phyloP scores from a whole-genome alignment of 352 stramenopile genomes.

The Halophytophthora polymorphica region DNA sequence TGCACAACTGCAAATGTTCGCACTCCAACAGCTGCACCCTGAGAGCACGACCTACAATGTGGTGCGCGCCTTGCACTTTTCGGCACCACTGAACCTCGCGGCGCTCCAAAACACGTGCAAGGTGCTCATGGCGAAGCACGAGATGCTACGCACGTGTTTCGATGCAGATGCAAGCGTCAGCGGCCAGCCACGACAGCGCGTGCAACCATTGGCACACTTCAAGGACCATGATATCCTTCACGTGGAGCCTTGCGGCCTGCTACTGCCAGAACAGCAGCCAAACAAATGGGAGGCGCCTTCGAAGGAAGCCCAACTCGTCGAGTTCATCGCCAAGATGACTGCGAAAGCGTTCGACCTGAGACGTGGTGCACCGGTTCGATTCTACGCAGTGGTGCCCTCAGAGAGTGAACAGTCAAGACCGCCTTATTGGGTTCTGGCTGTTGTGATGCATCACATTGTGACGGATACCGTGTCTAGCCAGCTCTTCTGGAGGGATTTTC shows the following conservation, averaged over 20 bases:
- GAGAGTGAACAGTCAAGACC: not conserved
- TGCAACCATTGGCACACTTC: constrained; percentile 21
- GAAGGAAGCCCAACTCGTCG: constrained; percentile 7
- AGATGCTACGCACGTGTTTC: constrained; percentile 46
- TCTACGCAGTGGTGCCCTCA: constrained; percentile 23
- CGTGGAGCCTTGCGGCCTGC: constrained; percentile 6
- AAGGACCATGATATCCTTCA: constrained; percentile 5
- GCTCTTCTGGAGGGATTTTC: constrained; percentile 47
- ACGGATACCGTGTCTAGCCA: constrained; percentile 42
- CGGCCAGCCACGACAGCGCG: constrained; percentile 31
- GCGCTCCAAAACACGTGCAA: constrained; percentile 26
- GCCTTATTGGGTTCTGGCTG: constrained; percentile 28
- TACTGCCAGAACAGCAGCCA: not conserved
- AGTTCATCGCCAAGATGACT: constrained; percentile 19
- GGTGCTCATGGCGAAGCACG: constrained; percentile 37
- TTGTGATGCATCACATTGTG: constrained; percentile 58
- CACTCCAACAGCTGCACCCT: constrained; percentile 39
- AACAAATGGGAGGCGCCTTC: not conserved
- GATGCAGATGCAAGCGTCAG: constrained; percentile 16
- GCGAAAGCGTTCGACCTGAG: constrained; percentile 37
- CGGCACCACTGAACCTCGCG: constrained; percentile 9
- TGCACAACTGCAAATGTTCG: constrained; percentile 57
- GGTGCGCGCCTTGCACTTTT: constrained; percentile 30
- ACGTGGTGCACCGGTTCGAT: constrained; percentile 30
- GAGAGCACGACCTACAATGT: constrained; percentile 54